Base-by-base conservation (phyloP, 306 rosid species). In the Acacia acuminata region DNA sequence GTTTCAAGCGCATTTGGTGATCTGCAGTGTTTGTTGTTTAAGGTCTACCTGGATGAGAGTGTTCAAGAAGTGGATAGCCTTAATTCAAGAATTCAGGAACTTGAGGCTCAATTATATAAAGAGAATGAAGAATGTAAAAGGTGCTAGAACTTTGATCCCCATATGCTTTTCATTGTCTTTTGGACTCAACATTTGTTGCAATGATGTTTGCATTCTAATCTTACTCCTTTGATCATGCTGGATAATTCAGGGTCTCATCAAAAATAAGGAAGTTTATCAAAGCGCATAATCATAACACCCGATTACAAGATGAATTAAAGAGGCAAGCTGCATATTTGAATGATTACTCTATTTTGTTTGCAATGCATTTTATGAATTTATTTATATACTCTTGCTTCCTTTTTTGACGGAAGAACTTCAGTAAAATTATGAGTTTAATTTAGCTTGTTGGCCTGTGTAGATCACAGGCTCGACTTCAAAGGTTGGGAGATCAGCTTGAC, bases 71-170 rank as follows among this genome's bases (percentile, higher is more conserved):
- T 81, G 63, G 98, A 89, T 58, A 90, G 84, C 88, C 95, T 96
- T 69, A 89, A 92, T 83, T 96, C 98, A 71, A 91, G 92, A 85
- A 92, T 92, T 85, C 89, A 90, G 88, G 99, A 96, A 89, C 98
- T 96, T 76, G 91, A 92, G 81, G 86, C 91, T 86, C 98, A 94
- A 69, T 80, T 96, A 75, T 75, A 63, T 83, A 70, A 73, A 73
- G 99, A 94, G 92, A 88, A 89, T 73, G 97, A 90, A 78, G 97
- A 92, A 42, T 89, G 84, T 87, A 92, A 82, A 89, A 91, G 98
- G 99, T 95, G 79, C 34, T 15, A 42, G 25, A 72, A 75, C 74
- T 58, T 64, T 65, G 8, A 60, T 43, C 25, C 67, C 13, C 72
- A 44, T 71, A 64, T 79, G 55, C 73, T 84, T 78, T 80, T 87